A percentile compares a stretch with the other conserved stretches of the same genome.
phyloP scores from a whole-genome alignment of 2,329 filamentous ascomycete genomes.

The Furcasterigmium furcatum region DNA sequence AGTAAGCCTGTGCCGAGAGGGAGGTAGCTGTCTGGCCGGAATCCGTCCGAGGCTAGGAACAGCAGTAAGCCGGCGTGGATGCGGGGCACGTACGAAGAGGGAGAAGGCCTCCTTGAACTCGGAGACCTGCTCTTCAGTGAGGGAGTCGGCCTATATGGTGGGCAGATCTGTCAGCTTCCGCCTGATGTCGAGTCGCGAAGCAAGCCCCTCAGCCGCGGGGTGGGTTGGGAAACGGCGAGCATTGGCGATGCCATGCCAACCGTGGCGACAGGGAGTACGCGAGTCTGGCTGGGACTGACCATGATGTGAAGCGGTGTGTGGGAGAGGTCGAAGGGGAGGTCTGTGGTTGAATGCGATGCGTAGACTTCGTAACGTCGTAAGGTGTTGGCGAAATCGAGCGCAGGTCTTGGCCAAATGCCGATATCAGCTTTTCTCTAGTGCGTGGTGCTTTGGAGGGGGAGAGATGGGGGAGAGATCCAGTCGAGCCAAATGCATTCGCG shows the following conservation, averaged over 20 bases:
- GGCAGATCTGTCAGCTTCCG: constrained; percentile 6
- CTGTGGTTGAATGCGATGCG: neutral
- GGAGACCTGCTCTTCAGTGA: constrained; percentile 99
- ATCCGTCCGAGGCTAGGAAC: neutral
- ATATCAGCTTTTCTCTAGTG: constrained; percentile 15
- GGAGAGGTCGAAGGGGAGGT: neutral
- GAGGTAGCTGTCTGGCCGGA: too few relatives aligned
- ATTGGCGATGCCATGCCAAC: too few relatives aligned
- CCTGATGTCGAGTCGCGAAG: neutral
- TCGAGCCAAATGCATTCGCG: constrained; percentile 2
- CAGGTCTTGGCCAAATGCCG: constrained; percentile 8
- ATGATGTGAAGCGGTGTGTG: neutral
- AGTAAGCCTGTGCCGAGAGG: constrained; percentile 7
- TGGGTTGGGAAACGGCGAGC: too few relatives aligned
- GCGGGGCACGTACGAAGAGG: constrained; percentile 78
- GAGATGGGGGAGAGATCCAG: constrained; percentile 9
- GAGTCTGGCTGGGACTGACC: constrained; percentile 5
- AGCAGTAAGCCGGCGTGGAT: neutral
- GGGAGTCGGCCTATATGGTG: constrained; percentile 76
- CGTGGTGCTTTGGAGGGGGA: constrained; percentile 9
- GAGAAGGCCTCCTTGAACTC: constrained; percentile 99
- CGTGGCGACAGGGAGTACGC: too few relatives aligned
- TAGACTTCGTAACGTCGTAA: neutral
- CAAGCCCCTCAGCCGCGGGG: neutral
- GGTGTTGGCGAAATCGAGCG: constrained; percentile 2